Conservation (phyloP, 768 basidiomycete species). For the Postia placenta region DNA sequence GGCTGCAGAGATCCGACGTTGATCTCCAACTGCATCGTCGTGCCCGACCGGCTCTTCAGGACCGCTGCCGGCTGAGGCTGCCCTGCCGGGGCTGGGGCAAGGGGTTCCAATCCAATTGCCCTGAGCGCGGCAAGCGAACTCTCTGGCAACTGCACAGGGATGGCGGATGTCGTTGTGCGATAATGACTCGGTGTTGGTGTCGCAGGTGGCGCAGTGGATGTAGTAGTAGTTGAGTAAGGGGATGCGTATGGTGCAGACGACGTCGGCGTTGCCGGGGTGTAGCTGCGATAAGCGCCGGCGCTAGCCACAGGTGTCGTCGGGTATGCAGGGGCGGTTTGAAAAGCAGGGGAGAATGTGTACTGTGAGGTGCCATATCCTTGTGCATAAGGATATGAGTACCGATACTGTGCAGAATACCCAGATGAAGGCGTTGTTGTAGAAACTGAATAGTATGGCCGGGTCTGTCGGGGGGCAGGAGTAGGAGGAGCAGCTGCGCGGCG, state of each 20-base stretch:
- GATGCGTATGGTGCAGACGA: slow-evolving; percentile 6
- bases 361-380: slow-evolving; percentile 18
- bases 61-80: slow-evolving; percentile 73
- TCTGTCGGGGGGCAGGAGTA: slow-evolving; percentile 10
- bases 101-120: slow-evolving; percentile 67
- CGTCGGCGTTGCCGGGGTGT: slow-evolving; percentile 16
- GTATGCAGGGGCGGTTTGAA: slow-evolving; percentile 3
- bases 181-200: background rate
- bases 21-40: slow-evolving; percentile 69
- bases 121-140: slow-evolving; percentile 51
- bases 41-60: slow-evolving; percentile 43
- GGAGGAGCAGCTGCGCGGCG: slow-evolving; percentile 41
- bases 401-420: slow-evolving; percentile 20
- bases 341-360: slow-evolving; percentile 18
- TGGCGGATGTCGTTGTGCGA: slow-evolving; percentile 15
- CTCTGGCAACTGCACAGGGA: slow-evolving; percentile 69
- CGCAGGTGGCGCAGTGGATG: slow-evolving; percentile 3
- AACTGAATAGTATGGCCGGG: slow-evolving; percentile 13
- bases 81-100: slow-evolving; percentile 50
- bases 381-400: slow-evolving; percentile 22
- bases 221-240: slow-evolving; percentile 3
- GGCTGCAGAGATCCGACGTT: slow-evolving; percentile 69
- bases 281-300: background rate
- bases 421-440: slow-evolving; percentile 27
- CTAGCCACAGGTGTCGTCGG: slow-evolving; percentile 3